These are phyloP conservation scores for Anaeramoeba flamelloides DNA, from an alignment of 78 protist genomes.

Conservation along the genomic window DNA sequence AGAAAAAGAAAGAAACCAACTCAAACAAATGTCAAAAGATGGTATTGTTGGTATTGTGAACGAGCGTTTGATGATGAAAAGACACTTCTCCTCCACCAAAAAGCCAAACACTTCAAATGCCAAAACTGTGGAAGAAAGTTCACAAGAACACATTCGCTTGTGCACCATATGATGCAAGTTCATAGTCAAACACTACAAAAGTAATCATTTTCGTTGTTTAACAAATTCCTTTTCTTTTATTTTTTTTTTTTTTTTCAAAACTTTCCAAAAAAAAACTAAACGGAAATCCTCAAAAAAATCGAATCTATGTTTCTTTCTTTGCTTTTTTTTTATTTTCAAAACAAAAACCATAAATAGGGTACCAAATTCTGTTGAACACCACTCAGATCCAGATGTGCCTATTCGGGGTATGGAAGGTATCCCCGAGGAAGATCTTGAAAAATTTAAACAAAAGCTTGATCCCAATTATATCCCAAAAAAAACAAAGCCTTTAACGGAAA, in stretches of 20 bases:
- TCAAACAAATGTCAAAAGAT: constrained; percentile 5
- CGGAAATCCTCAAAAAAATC: neutral
- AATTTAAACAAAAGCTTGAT: neutral
- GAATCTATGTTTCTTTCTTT: neutral
- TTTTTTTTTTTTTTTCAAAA: neutral
- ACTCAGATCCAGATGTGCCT: neutral
- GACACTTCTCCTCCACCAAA: constrained; percentile 56
- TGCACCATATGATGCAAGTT: constrained; percentile 47
- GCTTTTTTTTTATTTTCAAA: neutral
- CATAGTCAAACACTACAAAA: constrained; percentile 37
- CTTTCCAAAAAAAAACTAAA: neutral
- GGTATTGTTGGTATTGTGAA: constrained; percentile 51
- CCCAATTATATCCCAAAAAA: neutral
- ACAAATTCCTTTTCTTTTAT: neutral
- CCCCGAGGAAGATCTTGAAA: neutral
- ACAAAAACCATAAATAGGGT: neutral
- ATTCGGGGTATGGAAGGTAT: neutral
- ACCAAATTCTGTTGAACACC: neutral
- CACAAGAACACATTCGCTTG: constrained; percentile 46
- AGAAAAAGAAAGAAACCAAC: constrained; percentile 1
- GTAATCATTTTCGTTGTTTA: neutral
- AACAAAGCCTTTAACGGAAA: too few species aligned
- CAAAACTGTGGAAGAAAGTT: constrained; percentile 37
- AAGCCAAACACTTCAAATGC: constrained; percentile 65
- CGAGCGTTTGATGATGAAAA: constrained; percentile 60